Conservation (phyloP, 495 filamentous ascomycete genomes). For the Penicillium cosmopolitanum region DNA sequence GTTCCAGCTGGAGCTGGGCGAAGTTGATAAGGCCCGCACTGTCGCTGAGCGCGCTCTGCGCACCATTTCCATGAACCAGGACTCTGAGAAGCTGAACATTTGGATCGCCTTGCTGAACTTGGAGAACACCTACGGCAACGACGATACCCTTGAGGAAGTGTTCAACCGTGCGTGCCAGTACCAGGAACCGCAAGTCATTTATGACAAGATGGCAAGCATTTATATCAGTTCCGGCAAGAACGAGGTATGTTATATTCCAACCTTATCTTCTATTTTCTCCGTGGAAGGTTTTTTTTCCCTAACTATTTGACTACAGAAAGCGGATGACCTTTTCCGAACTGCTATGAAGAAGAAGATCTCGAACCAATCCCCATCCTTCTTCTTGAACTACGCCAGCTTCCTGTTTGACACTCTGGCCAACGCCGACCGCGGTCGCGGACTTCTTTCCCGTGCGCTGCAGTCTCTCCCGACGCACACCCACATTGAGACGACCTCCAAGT, state of each 20-base stretch:
- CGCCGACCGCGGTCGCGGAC: constrained; percentile 73
- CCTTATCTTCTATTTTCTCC: background rate
- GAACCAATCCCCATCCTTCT: constrained; percentile 69
- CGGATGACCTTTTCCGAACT: constrained; percentile 82
- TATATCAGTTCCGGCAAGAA: constrained; percentile 89
- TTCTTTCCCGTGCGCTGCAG: constrained; percentile 87
- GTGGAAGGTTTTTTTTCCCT: constrained; percentile 25
- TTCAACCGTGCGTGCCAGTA: constrained; percentile 94
- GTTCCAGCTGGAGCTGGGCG: constrained; percentile 90
- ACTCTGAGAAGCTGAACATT: constrained; percentile 88
- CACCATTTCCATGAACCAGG: constrained; percentile 84
- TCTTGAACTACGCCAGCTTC: constrained; percentile 94
- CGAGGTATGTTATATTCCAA: constrained; percentile 45
- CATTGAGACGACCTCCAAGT: constrained; percentile 78
- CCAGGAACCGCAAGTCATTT: constrained; percentile 88
- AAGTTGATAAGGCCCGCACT: constrained; percentile 80
- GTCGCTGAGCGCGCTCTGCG: constrained; percentile 87
- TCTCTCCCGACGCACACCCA: constrained; percentile 73
- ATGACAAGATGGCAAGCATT: constrained; percentile 88
- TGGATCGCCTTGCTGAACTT: constrained; percentile 95
- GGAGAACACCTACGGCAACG: constrained; percentile 86
- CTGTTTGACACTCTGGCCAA: constrained; percentile 69
- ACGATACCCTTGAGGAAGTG: constrained; percentile 80
- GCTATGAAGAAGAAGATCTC: constrained; percentile 88
- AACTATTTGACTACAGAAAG: constrained; percentile 64